These are phyloP conservation scores for Kurtzmaniella quercitrusa DNA, from an alignment of 1,139 yeast species.

Conservation along the genomic window DNA sequence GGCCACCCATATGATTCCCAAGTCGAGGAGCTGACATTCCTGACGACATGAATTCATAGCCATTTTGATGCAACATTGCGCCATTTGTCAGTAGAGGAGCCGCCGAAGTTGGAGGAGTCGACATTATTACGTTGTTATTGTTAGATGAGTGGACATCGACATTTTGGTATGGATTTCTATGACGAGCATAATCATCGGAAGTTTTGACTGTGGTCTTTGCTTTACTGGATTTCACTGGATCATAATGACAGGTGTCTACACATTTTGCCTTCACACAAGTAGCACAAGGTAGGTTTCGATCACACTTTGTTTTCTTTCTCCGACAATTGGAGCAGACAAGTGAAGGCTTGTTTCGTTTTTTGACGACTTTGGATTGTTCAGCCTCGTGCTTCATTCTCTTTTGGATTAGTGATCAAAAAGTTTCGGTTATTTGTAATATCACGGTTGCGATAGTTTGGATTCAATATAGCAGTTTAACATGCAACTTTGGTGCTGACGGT, in stretches of 20 bases:
- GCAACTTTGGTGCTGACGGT: too few species aligned
- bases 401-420: not conserved
- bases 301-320: conserved; percentile 26
- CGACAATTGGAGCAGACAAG: conserved; percentile 26
- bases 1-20: too few species aligned
- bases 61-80: not conserved
- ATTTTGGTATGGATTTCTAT: too few species aligned
- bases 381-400: not conserved
- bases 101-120: not conserved
- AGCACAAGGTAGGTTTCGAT: conserved; percentile 23
- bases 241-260: conserved; percentile 16
- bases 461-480: not conserved
- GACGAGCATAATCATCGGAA: too few species aligned
- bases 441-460: not conserved
- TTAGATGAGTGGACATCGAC: too few species aligned
- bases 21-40: not conserved
- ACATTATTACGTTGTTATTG: not conserved
- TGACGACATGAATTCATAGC: not conserved
- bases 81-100: not conserved
- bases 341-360: conserved; percentile 22
- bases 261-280: conserved; percentile 21
- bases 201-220: not conserved
- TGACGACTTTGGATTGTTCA: conserved; percentile 1
- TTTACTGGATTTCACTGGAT: conserved; percentile 3
- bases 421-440: not conserved